Base-by-base conservation (phyloP, 495 filamentous ascomycete genomes). In the Penicillium bovifimosum region DNA sequence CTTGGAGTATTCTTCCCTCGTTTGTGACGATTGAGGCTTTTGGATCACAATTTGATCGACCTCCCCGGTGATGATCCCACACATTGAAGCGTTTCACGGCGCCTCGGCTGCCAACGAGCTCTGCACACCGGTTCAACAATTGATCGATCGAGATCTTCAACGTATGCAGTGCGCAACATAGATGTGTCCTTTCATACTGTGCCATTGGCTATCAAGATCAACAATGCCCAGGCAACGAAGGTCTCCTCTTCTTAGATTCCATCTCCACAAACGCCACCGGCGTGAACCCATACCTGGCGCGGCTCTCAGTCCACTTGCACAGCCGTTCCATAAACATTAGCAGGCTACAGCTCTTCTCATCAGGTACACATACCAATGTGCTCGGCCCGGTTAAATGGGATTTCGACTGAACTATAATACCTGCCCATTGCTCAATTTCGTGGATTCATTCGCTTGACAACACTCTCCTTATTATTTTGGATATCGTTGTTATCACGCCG, bases 261-360 rank as follows among this genome's bases (percentile, higher is more conserved):
- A 27, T 46, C 41, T 56, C 60, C 61, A 64, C 60, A 5, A 16
- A 47, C 43, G 43, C 51, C 51, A 45, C 38, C 42, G 50, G 32
- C 41, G 43, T 63, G 47, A 51, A 53, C 32, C 49, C 55, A 51
- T 57, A n/a, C n/a, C 57, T 61, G 51, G 58, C 57, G 60, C 63
- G 63, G 63, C 63, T 66, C 63, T 57, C 47, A 52, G 52, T 58
- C 62, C 60, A 65, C 54, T 60, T 59, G 40, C 20, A 47, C 39
- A 38, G 41, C 39, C 34, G 41, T 53, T 46, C 47, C 55, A 56
- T 51, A 56, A 52, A 53, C 36, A 44, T 41, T 36, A 48, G 50
- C 36, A 14, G 53, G 34, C 60, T 41, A 43, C 48, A 53, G 47
- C 33, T 31, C 53, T 53, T 28, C 40, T 41, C 28, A 51, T 66